Evolutionary conservation across 2,329 filamentous ascomycete genomes (phyloP).

Genomic region (Aureobasidium sp.): DNA sequence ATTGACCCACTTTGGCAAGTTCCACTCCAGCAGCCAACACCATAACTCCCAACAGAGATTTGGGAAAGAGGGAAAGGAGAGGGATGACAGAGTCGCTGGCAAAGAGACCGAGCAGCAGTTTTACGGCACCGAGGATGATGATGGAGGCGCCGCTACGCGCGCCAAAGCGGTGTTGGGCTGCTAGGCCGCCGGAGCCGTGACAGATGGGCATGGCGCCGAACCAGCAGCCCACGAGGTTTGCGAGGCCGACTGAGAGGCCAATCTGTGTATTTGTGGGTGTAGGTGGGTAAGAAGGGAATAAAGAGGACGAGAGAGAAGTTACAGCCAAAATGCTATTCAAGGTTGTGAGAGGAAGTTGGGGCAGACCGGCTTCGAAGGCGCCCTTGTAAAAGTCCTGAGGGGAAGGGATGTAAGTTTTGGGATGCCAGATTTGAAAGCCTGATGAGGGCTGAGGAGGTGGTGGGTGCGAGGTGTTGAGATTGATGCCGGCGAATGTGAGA

Average conservation of each 20-base stretch:
- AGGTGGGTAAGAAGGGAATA: constrained; percentile 43
- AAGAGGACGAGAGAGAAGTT: constrained; percentile 65
- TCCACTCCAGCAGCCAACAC: constrained; percentile 85
- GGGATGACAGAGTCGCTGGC: constrained; percentile 67
- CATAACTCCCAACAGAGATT: constrained; percentile 72
- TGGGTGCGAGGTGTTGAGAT: constrained; percentile 29
- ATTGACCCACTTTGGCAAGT: constrained; percentile 75
- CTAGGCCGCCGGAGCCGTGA: constrained; percentile 83
- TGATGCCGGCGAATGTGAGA: constrained; percentile 53
- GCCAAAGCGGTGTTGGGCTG: constrained; percentile 85
- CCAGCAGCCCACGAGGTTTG: constrained; percentile 83
- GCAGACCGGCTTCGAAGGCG: constrained; percentile 61
- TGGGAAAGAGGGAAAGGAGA: constrained; percentile 65
- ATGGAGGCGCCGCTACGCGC: constrained; percentile 80
- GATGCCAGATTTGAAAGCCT: constrained; percentile 47
- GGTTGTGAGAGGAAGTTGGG: constrained; percentile 82
- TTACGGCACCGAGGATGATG: constrained; percentile 67
- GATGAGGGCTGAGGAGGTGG: constrained; percentile 28
- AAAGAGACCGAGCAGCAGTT: constrained; percentile 66
- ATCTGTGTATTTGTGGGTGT: constrained; percentile 67
- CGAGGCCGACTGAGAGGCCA: constrained; percentile 69
- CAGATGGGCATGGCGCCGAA: constrained; percentile 94
- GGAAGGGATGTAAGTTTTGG: constrained; percentile 42
- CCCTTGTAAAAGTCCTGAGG: constrained; percentile 43
- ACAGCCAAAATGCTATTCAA: constrained; percentile 91